Conservation (phyloP, 148 eudicot genomes). For the Bassia scoparia region DNA sequence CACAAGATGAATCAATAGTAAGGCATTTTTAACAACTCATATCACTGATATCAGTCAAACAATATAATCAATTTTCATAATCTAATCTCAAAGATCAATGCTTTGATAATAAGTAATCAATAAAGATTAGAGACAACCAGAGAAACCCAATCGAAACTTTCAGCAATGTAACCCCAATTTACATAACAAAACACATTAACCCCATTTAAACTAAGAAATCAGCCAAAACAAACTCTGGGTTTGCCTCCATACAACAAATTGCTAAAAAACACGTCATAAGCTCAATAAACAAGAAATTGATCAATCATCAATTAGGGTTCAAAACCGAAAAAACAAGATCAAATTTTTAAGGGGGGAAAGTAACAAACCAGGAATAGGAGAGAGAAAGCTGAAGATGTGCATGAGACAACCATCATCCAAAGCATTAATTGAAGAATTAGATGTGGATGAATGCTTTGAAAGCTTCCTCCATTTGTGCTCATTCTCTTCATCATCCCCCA, state of each 20-base stretch:
- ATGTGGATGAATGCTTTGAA: conserved; percentile 19
- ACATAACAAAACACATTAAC: not conserved
- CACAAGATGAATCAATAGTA: too few relatives aligned
- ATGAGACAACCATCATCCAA: conserved; percentile 94
- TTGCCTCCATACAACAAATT: not conserved
- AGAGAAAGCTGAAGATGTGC: conserved; percentile 93
- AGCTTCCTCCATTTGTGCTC: conserved; percentile 42
- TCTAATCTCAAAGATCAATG: not conserved
- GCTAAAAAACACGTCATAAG: conserved; percentile 4
- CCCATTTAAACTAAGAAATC: not conserved
- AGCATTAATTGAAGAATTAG: conserved; percentile 39
- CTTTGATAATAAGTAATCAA: not conserved
- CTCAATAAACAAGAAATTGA: not conserved
- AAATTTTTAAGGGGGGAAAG: not conserved
- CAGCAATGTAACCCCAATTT: not conserved
- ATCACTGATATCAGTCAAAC: too few relatives aligned
- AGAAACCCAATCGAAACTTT: not conserved
- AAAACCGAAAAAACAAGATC: not conserved
- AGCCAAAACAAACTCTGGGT: not conserved
- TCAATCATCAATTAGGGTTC: not conserved
- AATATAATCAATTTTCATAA: too few relatives aligned
- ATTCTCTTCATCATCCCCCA: conserved; percentile 24
- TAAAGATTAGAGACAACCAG: not conserved
- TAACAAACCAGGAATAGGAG: conserved; percentile 81
- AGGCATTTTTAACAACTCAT: too few relatives aligned